A percentile compares a stretch with the other conserved stretches of the same genome.
Conservation (phyloP, 768 basidiomycete genomes). For the Lactifluus hygrophoroides region DNA sequence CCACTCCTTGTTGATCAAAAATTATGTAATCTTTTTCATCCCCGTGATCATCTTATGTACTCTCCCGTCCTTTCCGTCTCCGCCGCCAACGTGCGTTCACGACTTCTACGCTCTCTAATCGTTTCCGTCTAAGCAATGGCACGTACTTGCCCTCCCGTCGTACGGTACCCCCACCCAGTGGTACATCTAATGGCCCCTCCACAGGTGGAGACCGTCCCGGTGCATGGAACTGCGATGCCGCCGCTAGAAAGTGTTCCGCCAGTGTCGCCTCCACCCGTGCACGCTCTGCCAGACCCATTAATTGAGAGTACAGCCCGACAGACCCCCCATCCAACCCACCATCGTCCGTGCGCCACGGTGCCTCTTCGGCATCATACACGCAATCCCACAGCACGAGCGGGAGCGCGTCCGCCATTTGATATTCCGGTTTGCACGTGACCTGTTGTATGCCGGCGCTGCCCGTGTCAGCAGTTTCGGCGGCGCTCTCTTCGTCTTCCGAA, state of each 20-base stretch:
- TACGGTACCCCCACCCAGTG: conserved; percentile 64
- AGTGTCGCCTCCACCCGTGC: conserved; percentile 59
- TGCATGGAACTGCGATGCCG: conserved; percentile 46
- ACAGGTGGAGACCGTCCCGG: conserved; percentile 28
- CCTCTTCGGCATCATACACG: conserved; percentile 53
- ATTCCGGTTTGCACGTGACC: conserved; percentile 72
- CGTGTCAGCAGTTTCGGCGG: no score
- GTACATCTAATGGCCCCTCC: conserved; percentile 39
- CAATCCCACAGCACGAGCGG: conserved; percentile 93
- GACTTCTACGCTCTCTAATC: conserved; percentile 62
- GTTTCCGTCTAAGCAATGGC: conserved; percentile 55
- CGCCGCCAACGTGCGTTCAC: conserved; percentile 73
- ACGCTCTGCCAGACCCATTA: conserved; percentile 33
- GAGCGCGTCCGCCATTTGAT: conserved; percentile 88
- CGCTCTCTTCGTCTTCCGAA: no score
- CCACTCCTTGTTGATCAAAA: no score
- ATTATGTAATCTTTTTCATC: no score
- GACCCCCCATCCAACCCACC: conserved; percentile 28
- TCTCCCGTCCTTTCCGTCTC: background rate
- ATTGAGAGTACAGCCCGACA: conserved; percentile 19
- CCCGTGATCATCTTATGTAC: no score
- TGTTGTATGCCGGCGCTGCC: no score
- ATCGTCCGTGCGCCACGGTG: conserved; percentile 64
- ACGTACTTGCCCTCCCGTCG: conserved; percentile 55
- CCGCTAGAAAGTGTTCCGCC: conserved; percentile 55